Evolutionary conservation across 139 green algal species (phyloP).

Genomic region (Tetratostichococcus sp.): DNA sequence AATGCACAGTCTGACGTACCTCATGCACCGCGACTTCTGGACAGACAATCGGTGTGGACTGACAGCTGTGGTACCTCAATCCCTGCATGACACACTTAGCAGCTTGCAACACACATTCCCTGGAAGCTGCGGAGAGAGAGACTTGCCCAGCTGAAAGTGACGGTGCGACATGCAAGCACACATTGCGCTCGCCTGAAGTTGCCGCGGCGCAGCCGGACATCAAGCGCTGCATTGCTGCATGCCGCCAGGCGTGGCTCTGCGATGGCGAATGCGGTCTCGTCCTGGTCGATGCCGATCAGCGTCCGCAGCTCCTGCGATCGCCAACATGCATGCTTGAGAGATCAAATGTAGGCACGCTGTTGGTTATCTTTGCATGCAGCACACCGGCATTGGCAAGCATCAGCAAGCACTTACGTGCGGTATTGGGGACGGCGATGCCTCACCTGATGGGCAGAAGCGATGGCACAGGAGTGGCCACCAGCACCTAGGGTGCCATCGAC

Average conservation of each 20-base stretch:
- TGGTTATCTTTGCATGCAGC: neutral
- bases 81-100: too few species aligned
- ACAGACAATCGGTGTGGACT: too few species aligned
- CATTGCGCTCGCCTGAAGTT: constrained; percentile 60
- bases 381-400: too few species aligned
- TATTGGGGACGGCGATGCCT: neutral
- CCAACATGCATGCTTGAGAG: neutral
- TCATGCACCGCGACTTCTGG: neutral
- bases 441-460: constrained; percentile 66
- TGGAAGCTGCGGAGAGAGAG: too few species aligned
- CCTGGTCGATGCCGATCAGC: constrained; percentile 82
- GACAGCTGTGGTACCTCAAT: too few species aligned
- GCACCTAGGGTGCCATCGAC: constrained; percentile 89
- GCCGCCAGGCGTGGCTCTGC: constrained; percentile 47
- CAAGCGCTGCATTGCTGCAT: neutral
- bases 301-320: constrained; percentile 54
- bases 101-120: too few species aligned
- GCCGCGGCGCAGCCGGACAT: constrained; percentile 37
- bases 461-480: constrained; percentile 67
- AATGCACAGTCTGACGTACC: neutral
- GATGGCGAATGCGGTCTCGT: constrained; percentile 69
- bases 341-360: neutral
- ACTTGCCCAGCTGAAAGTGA: too few species aligned
- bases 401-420: too few species aligned
- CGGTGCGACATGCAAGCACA: too few species aligned